These are phyloP conservation scores for Elsinoe fawcettii DNA, from an alignment of 2,329 filamentous ascomycete species.

Conservation along the genomic window DNA sequence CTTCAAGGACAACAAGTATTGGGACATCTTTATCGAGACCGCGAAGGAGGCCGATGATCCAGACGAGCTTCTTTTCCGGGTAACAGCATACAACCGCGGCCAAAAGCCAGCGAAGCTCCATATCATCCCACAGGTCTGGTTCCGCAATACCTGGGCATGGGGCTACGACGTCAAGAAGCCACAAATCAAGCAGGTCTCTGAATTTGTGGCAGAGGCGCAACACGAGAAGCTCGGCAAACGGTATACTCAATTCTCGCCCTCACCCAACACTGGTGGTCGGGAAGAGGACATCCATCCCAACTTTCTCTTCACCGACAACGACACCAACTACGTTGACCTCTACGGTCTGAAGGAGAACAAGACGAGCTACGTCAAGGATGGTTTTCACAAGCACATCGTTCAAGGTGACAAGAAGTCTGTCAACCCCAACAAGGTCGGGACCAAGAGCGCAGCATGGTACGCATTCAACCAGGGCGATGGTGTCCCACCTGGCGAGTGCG, in stretches of 20 bases:
- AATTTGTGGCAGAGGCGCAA: slow-evolving; percentile 64
- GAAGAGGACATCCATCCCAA: slow-evolving; percentile 78
- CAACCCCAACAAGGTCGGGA: slow-evolving; percentile 72
- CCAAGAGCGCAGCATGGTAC: slow-evolving; percentile 88
- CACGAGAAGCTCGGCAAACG: slow-evolving; percentile 76
- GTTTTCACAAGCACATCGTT: slow-evolving; percentile 83
- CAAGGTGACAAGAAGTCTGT: slow-evolving; percentile 70
- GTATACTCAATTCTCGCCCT: slow-evolving; percentile 79
- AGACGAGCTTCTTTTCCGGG: slow-evolving; percentile 85
- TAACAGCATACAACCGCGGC: slow-evolving; percentile 93
- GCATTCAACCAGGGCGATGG: slow-evolving; percentile 84
- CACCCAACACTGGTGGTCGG: slow-evolving; percentile 70
- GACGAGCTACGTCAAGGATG: slow-evolving; percentile 85
- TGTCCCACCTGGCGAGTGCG: slow-evolving; percentile 82
- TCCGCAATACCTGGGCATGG: slow-evolving; percentile 96
- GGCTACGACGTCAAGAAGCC: slow-evolving; percentile 81
- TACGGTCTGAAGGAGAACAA: slow-evolving; percentile 71
- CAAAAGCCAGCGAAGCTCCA: slow-evolving; percentile 84
- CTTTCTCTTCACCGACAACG: slow-evolving; percentile 89
- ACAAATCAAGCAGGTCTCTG: slow-evolving; percentile 57
- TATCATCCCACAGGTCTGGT: slow-evolving; percentile 92
- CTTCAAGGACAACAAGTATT: slow-evolving; percentile 86
- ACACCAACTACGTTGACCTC: slow-evolving; percentile 74
- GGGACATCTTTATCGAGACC: slow-evolving; percentile 95
- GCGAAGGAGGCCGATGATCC: slow-evolving; percentile 89